Conservation (phyloP, 208 protist genomes). For the Spongospora subterranea region DNA sequence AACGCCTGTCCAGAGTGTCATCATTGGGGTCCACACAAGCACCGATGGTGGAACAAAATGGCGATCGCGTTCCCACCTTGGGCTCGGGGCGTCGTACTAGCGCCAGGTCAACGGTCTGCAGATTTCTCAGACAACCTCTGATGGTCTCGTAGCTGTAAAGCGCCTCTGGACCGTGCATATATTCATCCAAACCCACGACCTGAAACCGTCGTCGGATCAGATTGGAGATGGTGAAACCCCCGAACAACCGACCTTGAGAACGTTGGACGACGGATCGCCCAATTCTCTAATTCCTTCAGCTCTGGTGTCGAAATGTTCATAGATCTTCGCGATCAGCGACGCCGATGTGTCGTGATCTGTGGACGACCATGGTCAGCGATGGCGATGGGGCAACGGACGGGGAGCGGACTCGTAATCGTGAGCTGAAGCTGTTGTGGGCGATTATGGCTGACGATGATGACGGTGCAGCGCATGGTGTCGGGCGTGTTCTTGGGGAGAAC, state of each 20-base stretch:
- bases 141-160: constrained; percentile 46
- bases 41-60: background rate
- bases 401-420: background rate
- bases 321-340: constrained; percentile 30
- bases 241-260: background rate
- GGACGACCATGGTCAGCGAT: background rate
- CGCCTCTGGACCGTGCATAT: constrained; percentile 16
- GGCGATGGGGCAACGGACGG: background rate
- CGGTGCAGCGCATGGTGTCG: constrained; percentile 1
- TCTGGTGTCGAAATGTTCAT: background rate
- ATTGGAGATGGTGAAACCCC: too few relatives aligned
- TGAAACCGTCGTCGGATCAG: too few relatives aligned
- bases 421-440: constrained; percentile 8
- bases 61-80: background rate
- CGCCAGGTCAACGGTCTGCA: background rate
- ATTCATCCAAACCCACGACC: constrained; percentile 33
- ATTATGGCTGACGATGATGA: background rate
- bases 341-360: constrained; percentile 28
- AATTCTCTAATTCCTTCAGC: background rate
- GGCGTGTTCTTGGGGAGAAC: constrained; percentile 36
- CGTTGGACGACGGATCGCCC: constrained; percentile 13
- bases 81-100: background rate
- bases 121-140: background rate
- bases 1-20: background rate
- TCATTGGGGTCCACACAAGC: background rate